phyloP scores from a whole-genome alignment of 441 rosid species.

The Eugenia klotzschiana region DNA sequence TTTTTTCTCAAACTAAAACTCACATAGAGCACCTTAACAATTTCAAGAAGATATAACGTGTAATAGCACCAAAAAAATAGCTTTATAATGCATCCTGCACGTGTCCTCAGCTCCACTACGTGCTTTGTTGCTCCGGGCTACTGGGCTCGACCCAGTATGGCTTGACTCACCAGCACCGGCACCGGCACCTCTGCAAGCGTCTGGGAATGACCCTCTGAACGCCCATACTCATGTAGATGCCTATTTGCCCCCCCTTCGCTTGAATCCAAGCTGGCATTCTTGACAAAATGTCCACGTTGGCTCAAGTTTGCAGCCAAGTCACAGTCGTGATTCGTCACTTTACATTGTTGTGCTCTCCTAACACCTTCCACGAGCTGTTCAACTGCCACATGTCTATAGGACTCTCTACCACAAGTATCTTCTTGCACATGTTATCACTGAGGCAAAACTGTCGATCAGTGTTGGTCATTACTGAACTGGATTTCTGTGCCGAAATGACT shows the following conservation, averaged over 20 bases:
- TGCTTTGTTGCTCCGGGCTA: not conserved
- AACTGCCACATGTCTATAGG: no score
- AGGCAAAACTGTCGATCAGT: no score
- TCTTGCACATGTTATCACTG: no score
- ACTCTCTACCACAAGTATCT: no score
- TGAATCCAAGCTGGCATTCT: not conserved
- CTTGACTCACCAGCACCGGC: not conserved
- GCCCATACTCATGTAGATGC: not conserved
- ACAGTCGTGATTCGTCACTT: not conserved
- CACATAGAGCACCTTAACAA: not conserved
- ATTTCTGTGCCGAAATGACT: no score
- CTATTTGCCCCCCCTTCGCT: not conserved
- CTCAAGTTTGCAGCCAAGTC: not conserved
- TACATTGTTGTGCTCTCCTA: not conserved
- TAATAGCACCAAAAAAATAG: not conserved
- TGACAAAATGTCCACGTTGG: not conserved
- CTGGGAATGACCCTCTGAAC: not conserved
- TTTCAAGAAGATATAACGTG: not conserved
- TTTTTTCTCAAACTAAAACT: no score
- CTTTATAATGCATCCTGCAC: not conserved
- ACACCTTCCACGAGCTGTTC: not conserved
- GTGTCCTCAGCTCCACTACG: no score
- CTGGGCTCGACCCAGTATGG: not conserved
- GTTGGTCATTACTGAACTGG: no score
- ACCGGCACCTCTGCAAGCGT: not conserved